A percentile compares a stretch with the other conserved stretches of the same genome.
Evolutionary conservation across 1,284 basidiomycete species (phyloP).

Genomic region (Apiotrichum laibachii): DNA sequence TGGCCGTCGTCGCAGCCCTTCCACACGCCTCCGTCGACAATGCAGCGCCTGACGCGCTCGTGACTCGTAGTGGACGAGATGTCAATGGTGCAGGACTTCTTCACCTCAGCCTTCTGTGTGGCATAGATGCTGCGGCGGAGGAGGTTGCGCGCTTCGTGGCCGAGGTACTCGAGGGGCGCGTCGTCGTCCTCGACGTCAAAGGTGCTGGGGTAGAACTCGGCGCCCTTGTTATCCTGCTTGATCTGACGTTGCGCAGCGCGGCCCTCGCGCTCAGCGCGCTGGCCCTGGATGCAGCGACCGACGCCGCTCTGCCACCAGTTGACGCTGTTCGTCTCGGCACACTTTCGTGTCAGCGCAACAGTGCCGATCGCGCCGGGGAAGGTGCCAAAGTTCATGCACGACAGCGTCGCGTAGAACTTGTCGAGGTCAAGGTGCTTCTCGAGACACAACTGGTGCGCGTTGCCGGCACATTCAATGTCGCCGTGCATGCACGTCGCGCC

Average conservation of each 20-base stretch:
- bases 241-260: constrained; percentile 5
- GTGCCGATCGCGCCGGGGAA: constrained; percentile 60
- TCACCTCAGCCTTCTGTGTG: constrained; percentile 60
- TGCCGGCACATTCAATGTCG: constrained; percentile 68
- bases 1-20: constrained; percentile 79
- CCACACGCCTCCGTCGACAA: constrained; percentile 70
- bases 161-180: constrained; percentile 27
- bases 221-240: background rate
- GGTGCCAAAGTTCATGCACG: constrained; percentile 72
- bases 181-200: constrained; percentile 17
- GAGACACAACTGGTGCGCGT: constrained; percentile 80
- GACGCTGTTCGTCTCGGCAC: constrained; percentile 62
- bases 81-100: constrained; percentile 78
- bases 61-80: constrained; percentile 56
- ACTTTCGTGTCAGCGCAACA: constrained; percentile 63
- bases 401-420: constrained; percentile 68
- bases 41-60: constrained; percentile 61
- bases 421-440: constrained; percentile 36
- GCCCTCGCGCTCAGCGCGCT: constrained; percentile 8
- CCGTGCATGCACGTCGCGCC: constrained; percentile 79
- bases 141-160: constrained; percentile 48
- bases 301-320: constrained; percentile 65
- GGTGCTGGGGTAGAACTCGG: background rate
- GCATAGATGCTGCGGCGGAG: constrained; percentile 61
- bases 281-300: constrained; percentile 58